A percentile compares a stretch with the other conserved stretches of the same genome.
phyloP scores from a whole-genome alignment of 2,329 filamentous ascomycete species.

The Triangularia verruculosa region DNA sequence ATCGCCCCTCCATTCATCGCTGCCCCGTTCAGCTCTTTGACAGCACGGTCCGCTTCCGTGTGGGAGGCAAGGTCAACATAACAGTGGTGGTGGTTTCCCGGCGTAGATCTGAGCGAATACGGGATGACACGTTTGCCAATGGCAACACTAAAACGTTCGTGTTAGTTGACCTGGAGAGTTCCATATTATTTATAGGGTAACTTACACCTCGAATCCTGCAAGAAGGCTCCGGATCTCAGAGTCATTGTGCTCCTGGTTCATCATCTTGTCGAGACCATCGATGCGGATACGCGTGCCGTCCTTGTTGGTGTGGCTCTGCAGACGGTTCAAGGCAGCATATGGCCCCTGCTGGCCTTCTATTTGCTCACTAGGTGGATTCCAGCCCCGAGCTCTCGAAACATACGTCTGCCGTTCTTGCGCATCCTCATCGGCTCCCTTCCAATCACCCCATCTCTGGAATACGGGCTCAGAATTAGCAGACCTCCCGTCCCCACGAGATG shows the following conservation, averaged over 20 bases:
- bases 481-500: slow-evolving; percentile 20
- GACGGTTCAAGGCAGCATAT: slow-evolving; percentile 33
- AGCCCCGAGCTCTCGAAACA: not conserved
- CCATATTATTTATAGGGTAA: no score
- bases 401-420: not conserved
- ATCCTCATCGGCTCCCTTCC: slow-evolving; percentile 30
- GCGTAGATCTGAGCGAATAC: slow-evolving; percentile 51
- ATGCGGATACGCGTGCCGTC: slow-evolving; percentile 33
- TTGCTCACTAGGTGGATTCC: not conserved
- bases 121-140: slow-evolving; percentile 56
- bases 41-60: slow-evolving; percentile 53
- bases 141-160: slow-evolving; percentile 25
- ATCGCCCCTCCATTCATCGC: not conserved
- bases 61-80: slow-evolving; percentile 61
- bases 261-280: slow-evolving; percentile 49
- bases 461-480: slow-evolving; percentile 26
- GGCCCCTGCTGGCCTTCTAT: slow-evolving; percentile 27
- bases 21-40: slow-evolving; percentile 40
- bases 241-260: slow-evolving; percentile 46
- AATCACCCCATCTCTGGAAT: slow-evolving; percentile 46
- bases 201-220: slow-evolving; percentile 39
- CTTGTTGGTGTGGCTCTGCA: slow-evolving; percentile 24
- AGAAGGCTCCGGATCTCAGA: slow-evolving; percentile 47
- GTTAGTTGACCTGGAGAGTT: not conserved
- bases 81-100: slow-evolving; percentile 60